Evolutionary conservation across 805 yeast species (phyloP).

Genomic region (Suhomyces sp.): DNA sequence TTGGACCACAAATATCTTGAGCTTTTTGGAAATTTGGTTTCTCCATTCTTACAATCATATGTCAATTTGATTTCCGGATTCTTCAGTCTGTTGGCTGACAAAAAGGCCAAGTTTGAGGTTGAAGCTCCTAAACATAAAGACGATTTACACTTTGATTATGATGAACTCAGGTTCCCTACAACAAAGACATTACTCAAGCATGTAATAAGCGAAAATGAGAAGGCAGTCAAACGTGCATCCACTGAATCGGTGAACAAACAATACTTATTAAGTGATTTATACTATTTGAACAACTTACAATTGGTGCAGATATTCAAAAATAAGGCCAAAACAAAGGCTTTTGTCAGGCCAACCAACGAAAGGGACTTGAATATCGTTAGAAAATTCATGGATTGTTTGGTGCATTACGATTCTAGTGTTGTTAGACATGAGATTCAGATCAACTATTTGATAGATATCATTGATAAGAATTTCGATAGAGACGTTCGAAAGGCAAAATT

Average conservation of each 20-base stretch:
- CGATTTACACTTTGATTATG: conserved; percentile 9
- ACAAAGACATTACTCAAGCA: conserved; percentile 32
- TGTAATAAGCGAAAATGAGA: conserved; percentile 16
- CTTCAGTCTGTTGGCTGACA: conserved; percentile 13
- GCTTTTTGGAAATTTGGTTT: conserved; percentile 27
- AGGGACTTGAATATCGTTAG: conserved; percentile 27
- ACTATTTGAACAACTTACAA: conserved; percentile 35
- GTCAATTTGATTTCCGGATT: conserved; percentile 23
- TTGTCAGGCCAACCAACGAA: conserved; percentile 29
- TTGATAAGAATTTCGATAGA: conserved; percentile 27
- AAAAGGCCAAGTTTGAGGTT: conserved; percentile 14
- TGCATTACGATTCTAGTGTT: conserved; percentile 9
- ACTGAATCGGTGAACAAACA: conserved; percentile 42
- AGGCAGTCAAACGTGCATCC: conserved; percentile 13
- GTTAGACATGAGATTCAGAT: conserved; percentile 20
- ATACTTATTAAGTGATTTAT: conserved; percentile 39
- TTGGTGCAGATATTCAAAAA: conserved; percentile 40
- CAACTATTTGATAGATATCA: conserved; percentile 34
- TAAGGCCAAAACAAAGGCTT: conserved; percentile 41
- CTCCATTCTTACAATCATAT: conserved; percentile 37
- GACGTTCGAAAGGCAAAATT: conserved; percentile 1
- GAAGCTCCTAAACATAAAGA: conserved; percentile 6
- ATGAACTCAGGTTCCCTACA: conserved; percentile 25
- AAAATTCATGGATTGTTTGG: conserved; percentile 22
- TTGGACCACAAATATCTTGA: conserved; percentile 23